Conservation (phyloP, 768 basidiomycete genomes). For the Collybiopsis confluens region DNA sequence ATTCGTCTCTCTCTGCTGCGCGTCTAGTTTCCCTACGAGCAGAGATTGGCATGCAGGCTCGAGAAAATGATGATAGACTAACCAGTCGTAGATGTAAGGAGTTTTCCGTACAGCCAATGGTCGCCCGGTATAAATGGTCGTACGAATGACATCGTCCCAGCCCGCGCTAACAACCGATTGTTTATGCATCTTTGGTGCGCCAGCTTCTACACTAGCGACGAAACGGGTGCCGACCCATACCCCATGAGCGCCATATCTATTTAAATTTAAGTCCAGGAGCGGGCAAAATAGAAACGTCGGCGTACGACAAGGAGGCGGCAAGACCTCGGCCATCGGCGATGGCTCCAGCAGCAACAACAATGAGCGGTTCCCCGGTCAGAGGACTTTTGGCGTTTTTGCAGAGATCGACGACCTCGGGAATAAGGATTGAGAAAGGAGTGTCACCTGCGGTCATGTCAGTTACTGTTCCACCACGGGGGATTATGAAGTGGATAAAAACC, state of each 20-base stretch:
- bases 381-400: conserved; percentile 67
- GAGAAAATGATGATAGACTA: conserved; percentile 16
- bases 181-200: conserved; percentile 72
- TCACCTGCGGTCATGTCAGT: conserved; percentile 51
- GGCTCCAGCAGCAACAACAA: conserved; percentile 83
- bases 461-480: conserved; percentile 57
- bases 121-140: conserved; percentile 72
- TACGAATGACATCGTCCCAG: conserved; percentile 71
- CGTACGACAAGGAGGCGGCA: conserved; percentile 67
- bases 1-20: conserved; percentile 50
- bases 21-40: conserved; percentile 55
- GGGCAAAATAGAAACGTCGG: background rate
- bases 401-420: conserved; percentile 79
- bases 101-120: conserved; percentile 82
- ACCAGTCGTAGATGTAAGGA: conserved; percentile 75
- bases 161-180: conserved; percentile 61
- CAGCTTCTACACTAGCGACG: conserved; percentile 77
- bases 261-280: background rate
- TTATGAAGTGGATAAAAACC: conserved; percentile 18
- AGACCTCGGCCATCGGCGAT: conserved; percentile 81
- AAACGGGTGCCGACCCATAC: conserved; percentile 91
- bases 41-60: background rate
- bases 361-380: conserved; percentile 69
- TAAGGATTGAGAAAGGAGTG: conserved; percentile 74
- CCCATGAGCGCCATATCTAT: conserved; percentile 75